These are phyloP conservation scores for Endoconidiophora laricicola DNA, from an alignment of 2,329 filamentous ascomycete genomes.

Conservation along the genomic window DNA sequence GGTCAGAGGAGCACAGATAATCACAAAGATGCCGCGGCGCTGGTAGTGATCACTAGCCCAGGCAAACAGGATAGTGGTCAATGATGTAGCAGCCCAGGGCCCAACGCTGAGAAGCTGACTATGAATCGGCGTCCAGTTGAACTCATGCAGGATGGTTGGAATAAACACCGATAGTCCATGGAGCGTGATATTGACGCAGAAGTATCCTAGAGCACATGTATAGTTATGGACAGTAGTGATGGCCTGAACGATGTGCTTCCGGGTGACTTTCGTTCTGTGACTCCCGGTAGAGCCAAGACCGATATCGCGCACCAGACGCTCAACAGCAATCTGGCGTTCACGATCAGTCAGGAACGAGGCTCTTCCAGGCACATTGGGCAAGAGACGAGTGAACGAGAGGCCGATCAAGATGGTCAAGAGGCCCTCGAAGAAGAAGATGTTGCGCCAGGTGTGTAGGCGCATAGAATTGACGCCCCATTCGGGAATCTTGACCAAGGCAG, in stretches of 20 bases:
- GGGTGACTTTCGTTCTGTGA: slow-evolving; percentile 28
- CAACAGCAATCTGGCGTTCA: slow-evolving; percentile 36
- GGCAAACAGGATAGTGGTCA: slow-evolving; percentile 21
- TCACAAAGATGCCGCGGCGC: slow-evolving; percentile 26
- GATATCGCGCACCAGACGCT: slow-evolving; percentile 31
- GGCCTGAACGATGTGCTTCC: slow-evolving; percentile 32
- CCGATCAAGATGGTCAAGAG: slow-evolving; percentile 34
- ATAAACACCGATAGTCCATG: slow-evolving; percentile 35
- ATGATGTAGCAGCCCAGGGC: slow-evolving; percentile 26
- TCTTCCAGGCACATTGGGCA: slow-evolving; percentile 32
- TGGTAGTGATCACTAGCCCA: slow-evolving; percentile 18
- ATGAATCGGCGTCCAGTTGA: slow-evolving; percentile 24
- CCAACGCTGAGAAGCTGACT: slow-evolving; percentile 30
- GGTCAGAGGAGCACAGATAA: slow-evolving; percentile 24
- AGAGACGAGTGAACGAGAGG: slow-evolving; percentile 30
- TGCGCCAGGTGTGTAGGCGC: slow-evolving; percentile 34
- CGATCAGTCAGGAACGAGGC: slow-evolving; percentile 34
- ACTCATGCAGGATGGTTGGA: slow-evolving; percentile 29
- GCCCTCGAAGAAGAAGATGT: slow-evolving; percentile 49
- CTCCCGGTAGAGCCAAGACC: not conserved
- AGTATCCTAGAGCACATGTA: slow-evolving; percentile 40
- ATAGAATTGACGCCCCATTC: slow-evolving; percentile 29
- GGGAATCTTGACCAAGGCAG: slow-evolving; percentile 33
- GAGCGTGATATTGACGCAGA: slow-evolving; percentile 43
- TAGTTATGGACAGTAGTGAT: slow-evolving; percentile 41